These are phyloP conservation scores for Termitomyces eurrhizus DNA, from an alignment of 768 basidiomycete species.

Conservation along the genomic window DNA sequence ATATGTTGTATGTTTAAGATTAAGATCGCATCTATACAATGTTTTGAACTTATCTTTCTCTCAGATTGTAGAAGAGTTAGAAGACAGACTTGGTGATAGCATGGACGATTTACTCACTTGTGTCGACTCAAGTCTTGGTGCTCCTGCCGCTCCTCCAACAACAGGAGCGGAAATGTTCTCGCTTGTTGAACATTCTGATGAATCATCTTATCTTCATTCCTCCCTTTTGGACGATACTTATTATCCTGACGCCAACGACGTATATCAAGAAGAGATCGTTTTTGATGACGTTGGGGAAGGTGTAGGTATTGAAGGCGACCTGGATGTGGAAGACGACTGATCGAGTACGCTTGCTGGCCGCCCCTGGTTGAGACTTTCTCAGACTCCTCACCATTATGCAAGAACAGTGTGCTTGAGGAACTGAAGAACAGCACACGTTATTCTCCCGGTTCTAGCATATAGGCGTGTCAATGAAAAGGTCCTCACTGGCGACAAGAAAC, in stretches of 20 bases:
- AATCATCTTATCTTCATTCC: not conserved
- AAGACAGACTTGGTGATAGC: constrained; percentile 70
- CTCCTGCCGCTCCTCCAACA: constrained; percentile 12
- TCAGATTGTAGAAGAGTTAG: constrained; percentile 90
- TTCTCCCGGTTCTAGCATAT: not conserved
- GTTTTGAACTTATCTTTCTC: not conserved
- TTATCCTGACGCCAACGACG: constrained; percentile 19
- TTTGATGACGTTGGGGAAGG: constrained; percentile 70
- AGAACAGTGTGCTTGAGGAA: not conserved
- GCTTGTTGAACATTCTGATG: not conserved
- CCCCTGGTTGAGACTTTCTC: not conserved
- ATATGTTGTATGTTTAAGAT: constrained; percentile 67
- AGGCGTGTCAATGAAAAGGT: not conserved
- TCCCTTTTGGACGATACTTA: not conserved
- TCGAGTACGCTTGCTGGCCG: not conserved
- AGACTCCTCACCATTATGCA: not conserved
- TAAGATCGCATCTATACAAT: not conserved
- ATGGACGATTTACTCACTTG: constrained; percentile 62
- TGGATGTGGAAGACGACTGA: constrained; percentile 63
- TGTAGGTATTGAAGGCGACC: constrained; percentile 62
- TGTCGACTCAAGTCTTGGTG: constrained; percentile 42
- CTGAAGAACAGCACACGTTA: not conserved
- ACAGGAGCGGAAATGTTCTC: not conserved
- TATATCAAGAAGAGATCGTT: constrained; percentile 45
- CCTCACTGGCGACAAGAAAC: not conserved